Percentiles rank a stretch among this genome's conserved stretches.
These are phyloP conservation scores for Phytophthora citrophthora DNA, from an alignment of 352 stramenopile genomes.

Conservation along the genomic window DNA sequence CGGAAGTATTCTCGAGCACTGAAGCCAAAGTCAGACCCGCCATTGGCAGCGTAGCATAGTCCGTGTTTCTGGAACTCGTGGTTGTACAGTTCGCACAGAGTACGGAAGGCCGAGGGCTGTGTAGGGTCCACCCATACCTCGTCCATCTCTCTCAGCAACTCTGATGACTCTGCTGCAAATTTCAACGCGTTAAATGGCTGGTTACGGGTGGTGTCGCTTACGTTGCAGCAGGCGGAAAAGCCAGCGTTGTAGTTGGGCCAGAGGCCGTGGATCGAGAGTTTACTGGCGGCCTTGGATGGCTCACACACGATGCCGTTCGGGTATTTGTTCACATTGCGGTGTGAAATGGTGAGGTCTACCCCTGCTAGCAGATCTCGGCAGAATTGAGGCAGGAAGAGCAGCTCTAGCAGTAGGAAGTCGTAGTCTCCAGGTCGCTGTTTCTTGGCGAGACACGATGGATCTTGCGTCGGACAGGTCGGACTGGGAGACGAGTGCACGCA, in stretches of 20 bases:
- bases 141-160: slow-evolving; percentile 49
- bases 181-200: slow-evolving; percentile 36
- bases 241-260: slow-evolving; percentile 58
- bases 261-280: slow-evolving; percentile 59
- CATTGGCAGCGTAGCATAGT: slow-evolving; percentile 74
- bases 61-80: slow-evolving; percentile 91
- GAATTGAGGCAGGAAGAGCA: slow-evolving; percentile 65
- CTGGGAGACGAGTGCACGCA: slow-evolving; percentile 24
- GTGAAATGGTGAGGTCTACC: slow-evolving; percentile 55
- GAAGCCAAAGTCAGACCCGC: slow-evolving; percentile 31
- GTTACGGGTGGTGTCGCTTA: slow-evolving; percentile 41
- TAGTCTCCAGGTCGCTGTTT: slow-evolving; percentile 49
- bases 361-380: slow-evolving; percentile 56
- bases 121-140: slow-evolving; percentile 52
- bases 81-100: slow-evolving; percentile 85
- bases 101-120: slow-evolving; percentile 43
- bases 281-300: slow-evolving; percentile 28
- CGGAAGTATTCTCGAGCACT: slow-evolving; percentile 45
- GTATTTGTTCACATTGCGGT: slow-evolving; percentile 56
- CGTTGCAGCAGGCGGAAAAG: slow-evolving; percentile 55
- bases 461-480: slow-evolving; percentile 39
- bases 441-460: slow-evolving; percentile 46
- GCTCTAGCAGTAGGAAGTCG: slow-evolving; percentile 62
- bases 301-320: slow-evolving; percentile 51
- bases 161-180: slow-evolving; percentile 32